Percentiles rank a stretch among this genome's conserved stretches.
Conservation (phyloP, 352 stramenopile species). For the Poterioochromonas sp. region DNA sequence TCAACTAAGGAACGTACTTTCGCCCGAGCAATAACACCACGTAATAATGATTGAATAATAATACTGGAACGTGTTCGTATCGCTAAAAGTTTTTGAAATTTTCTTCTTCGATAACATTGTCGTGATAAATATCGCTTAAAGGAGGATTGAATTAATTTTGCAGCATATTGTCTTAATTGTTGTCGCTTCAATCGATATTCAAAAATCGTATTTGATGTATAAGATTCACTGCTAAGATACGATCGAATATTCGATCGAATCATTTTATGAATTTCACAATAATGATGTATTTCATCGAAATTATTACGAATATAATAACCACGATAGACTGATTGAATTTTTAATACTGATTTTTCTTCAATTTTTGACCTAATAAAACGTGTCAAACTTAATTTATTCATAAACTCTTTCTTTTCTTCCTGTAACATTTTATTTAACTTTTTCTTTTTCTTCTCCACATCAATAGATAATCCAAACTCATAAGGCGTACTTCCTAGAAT, state of each 20-base stretch:
- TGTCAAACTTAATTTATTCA: neutral
- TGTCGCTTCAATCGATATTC: neutral
- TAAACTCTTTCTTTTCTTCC: constrained; percentile 23
- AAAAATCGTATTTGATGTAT: neutral
- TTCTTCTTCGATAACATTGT: neutral
- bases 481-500: neutral
- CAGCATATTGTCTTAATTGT: neutral
- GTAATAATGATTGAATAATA: neutral
- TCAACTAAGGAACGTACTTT: neutral
- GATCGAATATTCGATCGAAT: constrained; percentile 8
- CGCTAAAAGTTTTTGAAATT: neutral
- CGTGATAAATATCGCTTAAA: constrained; percentile 15
- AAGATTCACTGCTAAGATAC: neutral
- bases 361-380: neutral
- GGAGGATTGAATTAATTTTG: neutral
- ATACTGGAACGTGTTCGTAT: neutral
- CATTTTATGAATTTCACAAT: neutral
- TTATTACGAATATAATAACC: constrained; percentile 1
- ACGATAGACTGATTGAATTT: constrained; percentile 3
- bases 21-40: neutral
- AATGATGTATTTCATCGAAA: neutral
- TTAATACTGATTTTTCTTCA: neutral
- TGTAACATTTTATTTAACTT: constrained; percentile 13
- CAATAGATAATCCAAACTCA: neutral
- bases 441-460: neutral